Evolutionary conservation across 768 basidiomycete species (phyloP).

Genomic region (Boletus reticulatus): DNA sequence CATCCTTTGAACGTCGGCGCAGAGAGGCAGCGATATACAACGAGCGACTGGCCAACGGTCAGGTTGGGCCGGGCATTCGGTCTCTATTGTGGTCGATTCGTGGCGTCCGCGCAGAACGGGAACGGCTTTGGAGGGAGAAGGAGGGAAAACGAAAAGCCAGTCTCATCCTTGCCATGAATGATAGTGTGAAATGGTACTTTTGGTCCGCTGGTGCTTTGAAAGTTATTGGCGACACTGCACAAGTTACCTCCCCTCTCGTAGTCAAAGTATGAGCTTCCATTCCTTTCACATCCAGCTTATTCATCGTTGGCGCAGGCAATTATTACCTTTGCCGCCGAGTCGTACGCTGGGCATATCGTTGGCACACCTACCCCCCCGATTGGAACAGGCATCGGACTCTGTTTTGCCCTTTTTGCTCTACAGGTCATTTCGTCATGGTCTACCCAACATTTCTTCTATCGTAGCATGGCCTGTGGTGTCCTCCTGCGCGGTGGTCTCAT

Average conservation of each 20-base stretch:
- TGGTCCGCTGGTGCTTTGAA: slow-evolving; percentile 66
- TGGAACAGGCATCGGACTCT: slow-evolving; percentile 69
- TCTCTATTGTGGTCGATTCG: slow-evolving; percentile 59
- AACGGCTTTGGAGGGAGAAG: slow-evolving; percentile 61
- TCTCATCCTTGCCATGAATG: slow-evolving; percentile 68
- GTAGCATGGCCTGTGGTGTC: slow-evolving; percentile 70
- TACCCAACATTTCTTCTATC: slow-evolving; percentile 84
- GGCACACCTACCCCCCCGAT: slow-evolving; percentile 40
- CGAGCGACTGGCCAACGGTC: slow-evolving; percentile 58
- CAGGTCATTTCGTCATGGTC: slow-evolving; percentile 66
- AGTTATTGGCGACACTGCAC: slow-evolving; percentile 66
- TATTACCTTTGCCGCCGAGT: slow-evolving; percentile 65
- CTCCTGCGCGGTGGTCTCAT: slow-evolving; percentile 83
- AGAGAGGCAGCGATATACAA: slow-evolving; percentile 70
- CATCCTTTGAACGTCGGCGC: slow-evolving; percentile 59
- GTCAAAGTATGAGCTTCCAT: slow-evolving; percentile 58
- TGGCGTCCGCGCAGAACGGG: slow-evolving; percentile 46
- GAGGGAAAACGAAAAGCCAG: slow-evolving; percentile 65
- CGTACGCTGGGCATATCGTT: slow-evolving; percentile 48
- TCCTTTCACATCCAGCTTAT: neutral
- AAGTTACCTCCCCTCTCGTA: slow-evolving; percentile 71
- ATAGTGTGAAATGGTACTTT: slow-evolving; percentile 74
- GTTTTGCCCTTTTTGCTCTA: slow-evolving; percentile 65
- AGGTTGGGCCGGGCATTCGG: slow-evolving; percentile 54
- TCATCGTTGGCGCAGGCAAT: slow-evolving; percentile 45